Percentiles rank a stretch among this genome's conserved stretches.
These are phyloP conservation scores for Lactarius akahatsu DNA, from an alignment of 768 basidiomycete genomes.

Conservation along the genomic window DNA sequence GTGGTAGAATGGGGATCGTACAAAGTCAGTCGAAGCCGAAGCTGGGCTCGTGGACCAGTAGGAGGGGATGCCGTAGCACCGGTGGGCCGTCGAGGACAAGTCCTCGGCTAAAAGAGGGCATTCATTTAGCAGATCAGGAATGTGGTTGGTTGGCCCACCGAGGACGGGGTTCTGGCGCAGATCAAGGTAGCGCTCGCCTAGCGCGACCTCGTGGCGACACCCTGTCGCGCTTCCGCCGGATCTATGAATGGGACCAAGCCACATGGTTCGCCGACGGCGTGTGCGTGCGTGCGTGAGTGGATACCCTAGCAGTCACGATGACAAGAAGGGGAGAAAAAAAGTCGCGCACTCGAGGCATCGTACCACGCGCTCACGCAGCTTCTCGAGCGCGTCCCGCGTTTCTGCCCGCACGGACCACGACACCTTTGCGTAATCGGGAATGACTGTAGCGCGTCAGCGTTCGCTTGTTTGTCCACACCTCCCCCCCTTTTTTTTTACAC, in stretches of 20 bases:
- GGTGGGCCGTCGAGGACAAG: conserved; percentile 24
- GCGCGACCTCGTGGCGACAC: conserved; percentile 18
- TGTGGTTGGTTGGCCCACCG: conserved; percentile 27
- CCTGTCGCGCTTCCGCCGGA: conserved; percentile 26
- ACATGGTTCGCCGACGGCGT: too few relatives aligned
- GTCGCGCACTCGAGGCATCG: conserved; percentile 67
- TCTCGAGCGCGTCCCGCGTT: conserved; percentile 52
- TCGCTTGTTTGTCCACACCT: background rate
- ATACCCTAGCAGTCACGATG: background rate
- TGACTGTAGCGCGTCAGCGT: conserved; percentile 48
- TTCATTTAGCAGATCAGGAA: background rate
- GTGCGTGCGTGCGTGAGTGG: background rate
- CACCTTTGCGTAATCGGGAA: conserved; percentile 81
- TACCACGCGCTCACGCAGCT: conserved; percentile 56
- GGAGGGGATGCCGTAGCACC: conserved; percentile 23
- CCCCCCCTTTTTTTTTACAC: background rate
- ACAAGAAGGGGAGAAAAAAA: background rate
- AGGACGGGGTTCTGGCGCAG: conserved; percentile 28
- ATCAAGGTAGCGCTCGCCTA: conserved; percentile 21
- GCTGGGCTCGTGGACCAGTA: conserved; percentile 6
- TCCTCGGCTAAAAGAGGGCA: conserved; percentile 22
- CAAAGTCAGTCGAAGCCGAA: conserved; percentile 29
- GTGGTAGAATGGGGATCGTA: background rate
- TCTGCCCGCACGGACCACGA: conserved; percentile 71
- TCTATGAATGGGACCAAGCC: background rate